Conservation (phyloP, 768 basidiomycete species). For the Rhizopogon sp. region DNA sequence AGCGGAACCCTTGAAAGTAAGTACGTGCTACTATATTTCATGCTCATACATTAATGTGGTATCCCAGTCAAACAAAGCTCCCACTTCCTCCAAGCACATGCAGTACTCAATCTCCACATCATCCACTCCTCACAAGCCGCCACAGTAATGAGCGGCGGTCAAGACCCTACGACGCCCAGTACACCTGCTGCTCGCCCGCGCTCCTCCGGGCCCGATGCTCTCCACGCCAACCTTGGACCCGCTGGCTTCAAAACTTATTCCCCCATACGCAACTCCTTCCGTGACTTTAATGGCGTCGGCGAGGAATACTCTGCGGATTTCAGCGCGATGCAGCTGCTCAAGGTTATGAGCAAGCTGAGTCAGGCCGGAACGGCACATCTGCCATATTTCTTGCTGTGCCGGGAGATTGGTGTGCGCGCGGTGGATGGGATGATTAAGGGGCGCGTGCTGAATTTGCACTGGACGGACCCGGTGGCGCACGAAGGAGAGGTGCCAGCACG, state of each 20-base stretch:
- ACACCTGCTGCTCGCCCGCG: conserved; percentile 28
- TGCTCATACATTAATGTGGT: conserved; percentile 4
- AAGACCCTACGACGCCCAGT: conserved; percentile 26
- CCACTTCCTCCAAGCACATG: conserved; percentile 82
- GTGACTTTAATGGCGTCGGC: conserved; percentile 13
- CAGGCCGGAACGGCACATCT: conserved; percentile 58
- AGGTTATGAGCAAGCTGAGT: conserved; percentile 76
- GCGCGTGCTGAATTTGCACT: conserved; percentile 67
- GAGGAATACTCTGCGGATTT: conserved; percentile 63
- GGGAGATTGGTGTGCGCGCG: conserved; percentile 77
- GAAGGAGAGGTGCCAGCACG: conserved; percentile 35
- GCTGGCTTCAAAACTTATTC: conserved; percentile 62
- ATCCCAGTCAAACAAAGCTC: conserved; percentile 68
- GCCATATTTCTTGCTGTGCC: conserved; percentile 77
- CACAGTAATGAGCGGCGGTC: conserved; percentile 15
- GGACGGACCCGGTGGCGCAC: conserved; percentile 66
- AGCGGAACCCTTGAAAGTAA: conserved; percentile 67
- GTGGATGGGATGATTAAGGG: conserved; percentile 85
- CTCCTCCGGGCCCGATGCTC: conserved; percentile 39
- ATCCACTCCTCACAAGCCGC: conserved; percentile 70
- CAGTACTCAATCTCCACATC: conserved; percentile 80
- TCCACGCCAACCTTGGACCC: conserved; percentile 55
- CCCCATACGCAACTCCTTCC: conserved; percentile 24
- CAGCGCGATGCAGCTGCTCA: conserved; percentile 72
- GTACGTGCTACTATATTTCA: conserved; percentile 17